Evolutionary conservation across 352 stramenopile species (phyloP).

Genomic region (Phytopythium sindhum): DNA sequence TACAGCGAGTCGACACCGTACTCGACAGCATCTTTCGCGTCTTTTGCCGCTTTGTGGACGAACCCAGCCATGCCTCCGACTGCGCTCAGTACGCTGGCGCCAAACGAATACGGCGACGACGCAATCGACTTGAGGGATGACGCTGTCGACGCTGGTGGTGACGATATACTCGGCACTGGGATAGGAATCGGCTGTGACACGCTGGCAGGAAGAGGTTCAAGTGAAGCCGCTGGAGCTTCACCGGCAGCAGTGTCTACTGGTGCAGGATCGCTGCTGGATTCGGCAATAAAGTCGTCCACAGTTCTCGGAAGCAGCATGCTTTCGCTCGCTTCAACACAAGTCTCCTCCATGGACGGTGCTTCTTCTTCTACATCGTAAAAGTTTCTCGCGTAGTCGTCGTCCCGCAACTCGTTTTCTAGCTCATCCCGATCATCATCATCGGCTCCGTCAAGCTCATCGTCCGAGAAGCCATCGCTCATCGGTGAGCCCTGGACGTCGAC

Average conservation of each 20-base stretch:
- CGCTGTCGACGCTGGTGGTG: constrained; percentile 11
- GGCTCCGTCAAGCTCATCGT: constrained; percentile 25
- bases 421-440: constrained; percentile 36
- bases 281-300: neutral
- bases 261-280: neutral
- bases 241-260: neutral
- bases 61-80: constrained; percentile 66
- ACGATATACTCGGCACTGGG: constrained; percentile 3
- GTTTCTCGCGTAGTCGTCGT: constrained; percentile 5
- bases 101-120: constrained; percentile 49
- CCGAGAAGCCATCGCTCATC: constrained; percentile 35
- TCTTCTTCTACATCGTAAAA: constrained; percentile 6
- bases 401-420: constrained; percentile 27
- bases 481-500: constrained; percentile 39
- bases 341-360: too few species aligned
- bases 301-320: neutral
- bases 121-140: constrained; percentile 14
- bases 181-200: constrained; percentile 8
- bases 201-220: too few species aligned
- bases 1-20: constrained; percentile 73
- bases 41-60: constrained; percentile 69
- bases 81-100: constrained; percentile 55
- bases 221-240: neutral
- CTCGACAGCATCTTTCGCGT: constrained; percentile 72
- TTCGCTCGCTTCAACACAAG: neutral